Percentiles rank a stretch among this genome's conserved stretches.
Conservation (phyloP, 805 yeast genomes). For the Wickerhamiella musiphila region DNA sequence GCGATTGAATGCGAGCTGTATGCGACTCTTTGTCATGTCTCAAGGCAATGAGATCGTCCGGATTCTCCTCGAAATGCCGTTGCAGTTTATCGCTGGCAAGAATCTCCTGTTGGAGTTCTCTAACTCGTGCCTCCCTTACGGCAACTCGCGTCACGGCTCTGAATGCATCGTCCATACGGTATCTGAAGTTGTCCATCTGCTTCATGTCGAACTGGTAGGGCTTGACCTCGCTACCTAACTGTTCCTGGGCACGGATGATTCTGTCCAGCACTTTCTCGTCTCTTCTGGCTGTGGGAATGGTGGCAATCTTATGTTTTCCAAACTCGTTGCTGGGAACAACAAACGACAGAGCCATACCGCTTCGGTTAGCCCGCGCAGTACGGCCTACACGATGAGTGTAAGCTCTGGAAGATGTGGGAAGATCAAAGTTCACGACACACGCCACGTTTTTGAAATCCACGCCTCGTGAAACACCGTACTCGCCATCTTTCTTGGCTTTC, state of each 20-base stretch:
- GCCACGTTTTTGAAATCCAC: constrained; percentile 93
- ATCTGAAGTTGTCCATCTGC: constrained; percentile 89
- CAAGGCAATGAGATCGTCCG: constrained; percentile 73
- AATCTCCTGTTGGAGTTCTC: constrained; percentile 74
- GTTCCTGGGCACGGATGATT: constrained; percentile 59
- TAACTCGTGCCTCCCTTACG: constrained; percentile 81
- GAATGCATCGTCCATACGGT: constrained; percentile 93
- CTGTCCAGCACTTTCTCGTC: constrained; percentile 77
- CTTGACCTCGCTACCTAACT: constrained; percentile 44
- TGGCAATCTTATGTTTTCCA: constrained; percentile 77
- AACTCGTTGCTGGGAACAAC: constrained; percentile 68
- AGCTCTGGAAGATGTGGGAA: constrained; percentile 76
- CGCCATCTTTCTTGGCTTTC: constrained; percentile 22
- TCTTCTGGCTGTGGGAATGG: constrained; percentile 47
- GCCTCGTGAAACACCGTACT: constrained; percentile 91
- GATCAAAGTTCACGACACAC: constrained; percentile 87
- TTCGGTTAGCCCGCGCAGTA: constrained; percentile 93
- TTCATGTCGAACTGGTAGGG: constrained; percentile 85
- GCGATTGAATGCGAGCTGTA: constrained; percentile 63
- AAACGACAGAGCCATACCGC: constrained; percentile 89
- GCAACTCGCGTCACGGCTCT: constrained; percentile 83
- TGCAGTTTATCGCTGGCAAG: constrained; percentile 77
- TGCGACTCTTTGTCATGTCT: constrained; percentile 87
- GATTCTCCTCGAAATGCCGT: constrained; percentile 92
- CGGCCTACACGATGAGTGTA: constrained; percentile 91